Conservation (phyloP, 495 filamentous ascomycete species). For the Tuber calosporum region DNA sequence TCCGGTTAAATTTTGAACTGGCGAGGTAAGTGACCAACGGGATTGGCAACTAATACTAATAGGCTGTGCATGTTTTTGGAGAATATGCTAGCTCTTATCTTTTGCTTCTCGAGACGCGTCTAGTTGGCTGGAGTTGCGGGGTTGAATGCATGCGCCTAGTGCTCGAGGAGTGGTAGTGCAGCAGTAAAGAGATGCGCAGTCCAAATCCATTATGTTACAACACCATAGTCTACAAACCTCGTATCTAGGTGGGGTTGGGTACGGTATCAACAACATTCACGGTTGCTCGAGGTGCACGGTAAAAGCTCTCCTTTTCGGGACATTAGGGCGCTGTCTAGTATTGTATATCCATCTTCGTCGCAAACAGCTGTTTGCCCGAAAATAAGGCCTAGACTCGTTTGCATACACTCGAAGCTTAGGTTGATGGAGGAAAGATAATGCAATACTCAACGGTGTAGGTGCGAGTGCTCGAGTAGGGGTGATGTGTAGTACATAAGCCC, state of each 20-base stretch:
- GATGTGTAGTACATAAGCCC: neutral
- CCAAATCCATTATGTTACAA: neutral
- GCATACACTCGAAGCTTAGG: neutral
- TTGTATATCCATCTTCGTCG: neutral
- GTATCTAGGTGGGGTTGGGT: neutral
- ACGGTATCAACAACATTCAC: neutral
- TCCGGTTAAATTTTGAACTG: neutral
- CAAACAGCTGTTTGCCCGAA: neutral
- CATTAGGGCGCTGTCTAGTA: neutral
- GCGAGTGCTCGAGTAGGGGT: neutral
- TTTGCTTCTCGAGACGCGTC: neutral
- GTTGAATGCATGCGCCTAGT: neutral
- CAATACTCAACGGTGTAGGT: neutral
- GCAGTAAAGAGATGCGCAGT: neutral
- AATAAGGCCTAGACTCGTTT: neutral
- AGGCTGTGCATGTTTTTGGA: neutral
- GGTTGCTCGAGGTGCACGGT: neutral
- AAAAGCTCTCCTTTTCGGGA: neutral
- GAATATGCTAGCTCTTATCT: neutral
- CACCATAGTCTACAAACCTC: neutral
- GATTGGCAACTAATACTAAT: neutral
- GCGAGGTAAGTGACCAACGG: neutral
- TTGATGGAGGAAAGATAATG: neutral
- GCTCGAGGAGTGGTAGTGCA: neutral
- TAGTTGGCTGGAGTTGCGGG: neutral